Base-by-base conservation (phyloP, 2,329 filamentous ascomycete genomes). In the Penicillium hordei region DNA sequence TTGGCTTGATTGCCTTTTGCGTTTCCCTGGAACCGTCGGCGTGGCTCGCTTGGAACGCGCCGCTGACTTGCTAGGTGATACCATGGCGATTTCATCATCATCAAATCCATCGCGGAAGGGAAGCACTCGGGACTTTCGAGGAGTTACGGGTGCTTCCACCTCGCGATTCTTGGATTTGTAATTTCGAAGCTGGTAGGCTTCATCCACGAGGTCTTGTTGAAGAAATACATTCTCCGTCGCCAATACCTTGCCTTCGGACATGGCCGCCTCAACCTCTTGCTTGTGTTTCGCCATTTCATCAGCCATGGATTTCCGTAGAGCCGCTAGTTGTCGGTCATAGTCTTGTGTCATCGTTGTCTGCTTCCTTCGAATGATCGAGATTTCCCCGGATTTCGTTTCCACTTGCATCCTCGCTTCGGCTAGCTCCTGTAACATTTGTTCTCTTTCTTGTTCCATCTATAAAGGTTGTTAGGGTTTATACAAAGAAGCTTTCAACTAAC, bases 51-150 rank as follows among this genome's bases (percentile, higher is more conserved):
- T 84, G 6, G 77, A 75, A 61, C 76, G 78, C 45, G 71, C 64
- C 8, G 70, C 71, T 9, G 78, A 76, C 63, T 81, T 85, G 52
- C 79, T 83, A 4, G 84, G 84, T 3, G 84, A 86, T 1, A 79
- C 70, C 60, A 81, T 76, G 55, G 81, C 71, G 9, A 87, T 79
- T 66, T 88, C 83, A 55, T 82, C 80, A 61, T 88, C 83, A 55
- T 87, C 83, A 66, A 88, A 88, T 19, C 86, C 86, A 73, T 88
- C 86, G 17, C 84, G 79, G 36, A 83, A 78, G 2, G 79, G 78
- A 1, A 80, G 71, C 7, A 71, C 70, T 60, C 75, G 78, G n/a
- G 74, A 70, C 62, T 80, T 83, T 58, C 73, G 82, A 0, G 83
- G 83, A 1, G 83, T 85, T 1, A 74, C 67, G 1, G 79, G 79